phyloP scores from a whole-genome alignment of 1,139 yeast species.

The Hemisphaericaspora subhashii region DNA sequence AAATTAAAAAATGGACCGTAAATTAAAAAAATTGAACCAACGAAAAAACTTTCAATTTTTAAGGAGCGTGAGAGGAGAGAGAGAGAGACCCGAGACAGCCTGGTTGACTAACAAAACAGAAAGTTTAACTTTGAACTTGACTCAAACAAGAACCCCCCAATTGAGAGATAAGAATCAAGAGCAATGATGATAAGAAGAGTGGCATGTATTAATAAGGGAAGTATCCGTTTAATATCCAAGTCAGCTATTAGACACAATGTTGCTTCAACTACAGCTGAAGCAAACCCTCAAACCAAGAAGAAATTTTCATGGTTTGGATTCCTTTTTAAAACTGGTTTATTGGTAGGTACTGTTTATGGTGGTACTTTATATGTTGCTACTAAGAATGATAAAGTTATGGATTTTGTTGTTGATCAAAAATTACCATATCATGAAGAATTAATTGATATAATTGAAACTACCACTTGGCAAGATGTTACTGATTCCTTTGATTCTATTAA shows the following conservation, averaged over 20 bases:
- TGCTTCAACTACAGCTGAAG: slow-evolving; percentile 8
- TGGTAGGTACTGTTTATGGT: slow-evolving; percentile 36
- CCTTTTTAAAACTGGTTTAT: slow-evolving; percentile 31
- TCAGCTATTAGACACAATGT: slow-evolving; percentile 10
- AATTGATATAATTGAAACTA: slow-evolving; percentile 41
- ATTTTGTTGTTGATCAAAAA: slow-evolving; percentile 46
- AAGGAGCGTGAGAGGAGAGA: no score
- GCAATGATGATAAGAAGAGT: slow-evolving; percentile 13
- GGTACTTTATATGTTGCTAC: slow-evolving; percentile 45
- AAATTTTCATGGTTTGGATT: slow-evolving; percentile 34
- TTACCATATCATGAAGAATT: slow-evolving; percentile 48
- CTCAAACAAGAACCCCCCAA: not conserved
- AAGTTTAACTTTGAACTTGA: no score
- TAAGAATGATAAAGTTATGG: slow-evolving; percentile 46
- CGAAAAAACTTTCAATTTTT: not conserved
- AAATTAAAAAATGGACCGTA: no score
- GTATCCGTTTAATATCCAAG: slow-evolving; percentile 11
- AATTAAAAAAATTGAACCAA: no score
- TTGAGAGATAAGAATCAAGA: not conserved
- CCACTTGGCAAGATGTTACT: slow-evolving; percentile 35
- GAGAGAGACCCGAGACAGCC: not conserved
- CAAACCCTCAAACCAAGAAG: slow-evolving; percentile 17
- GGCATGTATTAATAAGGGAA: slow-evolving; percentile 4
- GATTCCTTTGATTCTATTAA: slow-evolving; percentile 21
- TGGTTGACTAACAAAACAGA: not conserved